Base-by-base conservation (phyloP, 1,284 basidiomycete genomes). In the Leccinum pallidistipes region DNA sequence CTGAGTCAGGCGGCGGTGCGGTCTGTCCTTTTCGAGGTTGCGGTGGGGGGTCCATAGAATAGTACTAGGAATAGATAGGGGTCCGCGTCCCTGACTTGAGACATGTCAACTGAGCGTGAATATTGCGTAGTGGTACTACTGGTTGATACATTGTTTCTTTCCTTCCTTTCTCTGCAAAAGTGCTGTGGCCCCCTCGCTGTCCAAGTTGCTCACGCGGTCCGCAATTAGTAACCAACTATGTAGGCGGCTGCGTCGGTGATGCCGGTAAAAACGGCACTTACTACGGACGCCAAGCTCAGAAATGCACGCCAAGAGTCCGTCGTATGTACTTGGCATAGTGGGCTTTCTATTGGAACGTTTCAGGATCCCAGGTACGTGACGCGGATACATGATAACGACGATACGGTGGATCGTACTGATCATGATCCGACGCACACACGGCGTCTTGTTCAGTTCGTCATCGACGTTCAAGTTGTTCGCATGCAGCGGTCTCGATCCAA, bases 341-440 rank as follows among this genome's bases (percentile, higher is more conserved):
- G 10, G 10, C 32, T 11, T 11, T 36, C 34, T 36, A 36, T 36
- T 14, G 36, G 36, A 36, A 49, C 8, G 21, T 49, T 24, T 4
- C 45, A 24, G 11, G 21, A 24, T 47, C 45, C 14, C 24, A 27
- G 14, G 47, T 49, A 49, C 47, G 47, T 49, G 47, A 16, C 47
- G 11, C 45, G 45, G 18, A 49, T 11, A 11, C 11, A 21, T 21
- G 45, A 47, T 47, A 47, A 47, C 45, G 10, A 27, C 27, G 47
- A 50, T 27, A 50, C 16, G 50, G 50, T 31, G 21, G 61, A 58
- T 58, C 60, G 54, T 14, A 16, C 21, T 56, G 40, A 32, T 36
- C 40, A 36, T 31, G 56, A 61, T 45, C 55, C 55, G 55, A 29
- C 3, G 36, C 11, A 29, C 11, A 11, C 6, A 47, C 45, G 18